These are phyloP conservation scores for Clavispora carvajalis DNA, from an alignment of 805 yeast species.

Conservation along the genomic window DNA sequence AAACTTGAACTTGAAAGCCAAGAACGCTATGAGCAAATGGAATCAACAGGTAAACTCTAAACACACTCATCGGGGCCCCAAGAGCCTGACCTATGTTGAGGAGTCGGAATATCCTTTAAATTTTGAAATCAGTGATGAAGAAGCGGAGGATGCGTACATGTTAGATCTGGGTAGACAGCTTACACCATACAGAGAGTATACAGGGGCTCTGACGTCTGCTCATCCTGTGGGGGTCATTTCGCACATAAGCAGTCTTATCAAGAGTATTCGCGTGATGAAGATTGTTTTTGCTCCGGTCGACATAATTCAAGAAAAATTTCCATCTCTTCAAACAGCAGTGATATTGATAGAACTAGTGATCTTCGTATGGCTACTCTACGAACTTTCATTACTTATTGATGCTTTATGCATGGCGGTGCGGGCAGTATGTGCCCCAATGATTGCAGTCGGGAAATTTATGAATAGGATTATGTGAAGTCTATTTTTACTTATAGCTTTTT, in stretches of 20 bases:
- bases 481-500: no score
- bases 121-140: constrained; percentile 25
- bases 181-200: not conserved
- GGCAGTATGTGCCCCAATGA: constrained; percentile 43
- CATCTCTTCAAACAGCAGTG: constrained; percentile 34
- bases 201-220: not conserved
- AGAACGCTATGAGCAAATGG: constrained; percentile 26
- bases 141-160: constrained; percentile 3
- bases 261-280: constrained; percentile 31
- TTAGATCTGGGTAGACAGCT: not conserved
- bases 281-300: constrained; percentile 38
- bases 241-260: constrained; percentile 29
- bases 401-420: constrained; percentile 41
- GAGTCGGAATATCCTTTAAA: constrained; percentile 9
- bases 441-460: constrained; percentile 40
- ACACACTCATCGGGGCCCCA: no score
- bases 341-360: constrained; percentile 33
- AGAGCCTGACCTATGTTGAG: not conserved
- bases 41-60: constrained; percentile 15
- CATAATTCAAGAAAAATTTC: constrained; percentile 31
- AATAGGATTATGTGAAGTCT: constrained; percentile 34
- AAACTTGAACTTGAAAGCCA: constrained; percentile 1
- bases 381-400: constrained; percentile 36
- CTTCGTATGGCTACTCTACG: constrained; percentile 39
- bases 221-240: constrained; percentile 9